A percentile compares a stretch with the other conserved stretches of the same genome.
phyloP scores from a whole-genome alignment of 2,329 filamentous ascomycete species.

The Diaporthe sp. region DNA sequence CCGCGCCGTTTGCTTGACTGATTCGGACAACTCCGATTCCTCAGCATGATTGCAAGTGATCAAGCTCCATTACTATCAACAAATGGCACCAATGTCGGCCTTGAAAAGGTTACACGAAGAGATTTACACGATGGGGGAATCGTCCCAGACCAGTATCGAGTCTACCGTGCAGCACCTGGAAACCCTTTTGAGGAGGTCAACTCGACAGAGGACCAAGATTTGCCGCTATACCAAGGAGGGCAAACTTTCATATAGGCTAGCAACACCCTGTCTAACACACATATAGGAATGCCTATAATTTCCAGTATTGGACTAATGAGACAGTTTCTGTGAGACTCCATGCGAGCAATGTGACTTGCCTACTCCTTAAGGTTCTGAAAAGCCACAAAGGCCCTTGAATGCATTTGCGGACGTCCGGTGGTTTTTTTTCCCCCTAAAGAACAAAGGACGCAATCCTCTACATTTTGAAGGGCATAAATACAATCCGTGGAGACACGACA shows the following conservation, averaged over 20 bases:
- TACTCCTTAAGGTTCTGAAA: background rate
- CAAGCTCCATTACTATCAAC: background rate
- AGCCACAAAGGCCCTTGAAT: background rate
- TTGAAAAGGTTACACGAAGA: background rate
- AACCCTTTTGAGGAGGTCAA: background rate
- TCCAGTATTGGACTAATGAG: background rate
- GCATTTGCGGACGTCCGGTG: background rate
- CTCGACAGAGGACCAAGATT: background rate
- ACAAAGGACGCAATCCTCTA: background rate
- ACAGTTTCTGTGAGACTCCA: background rate
- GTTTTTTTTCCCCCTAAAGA: background rate
- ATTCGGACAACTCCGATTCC: background rate
- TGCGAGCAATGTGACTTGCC: background rate
- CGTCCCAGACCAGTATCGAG: background rate
- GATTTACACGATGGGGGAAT: background rate
- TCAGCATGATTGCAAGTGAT: background rate
- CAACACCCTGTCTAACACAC: background rate
- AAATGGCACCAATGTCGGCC: background rate
- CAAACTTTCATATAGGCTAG: background rate
- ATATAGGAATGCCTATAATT: background rate
- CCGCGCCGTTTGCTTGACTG: background rate
- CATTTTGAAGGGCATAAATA: background rate
- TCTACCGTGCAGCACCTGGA: background rate
- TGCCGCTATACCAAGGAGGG: background rate
- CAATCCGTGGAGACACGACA: background rate